A percentile compares a stretch with the other conserved stretches of the same genome.
Conservation (phyloP, 306 rosid species). For the Carpinus fangiana region DNA sequence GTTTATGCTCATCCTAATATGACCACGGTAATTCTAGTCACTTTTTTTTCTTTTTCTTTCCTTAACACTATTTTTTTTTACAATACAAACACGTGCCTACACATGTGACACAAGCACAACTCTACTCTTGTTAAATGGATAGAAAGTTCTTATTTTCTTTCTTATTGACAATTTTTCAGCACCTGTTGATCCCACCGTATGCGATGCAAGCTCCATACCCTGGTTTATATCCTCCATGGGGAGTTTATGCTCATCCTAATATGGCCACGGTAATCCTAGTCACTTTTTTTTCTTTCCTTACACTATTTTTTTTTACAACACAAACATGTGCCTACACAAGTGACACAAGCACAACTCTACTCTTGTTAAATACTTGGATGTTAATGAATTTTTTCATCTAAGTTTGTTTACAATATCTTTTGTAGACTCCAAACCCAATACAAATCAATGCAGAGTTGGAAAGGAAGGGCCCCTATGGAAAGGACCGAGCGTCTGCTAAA, state of each 20-base stretch:
- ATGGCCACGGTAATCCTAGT: background rate
- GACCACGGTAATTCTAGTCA: constrained; percentile 55
- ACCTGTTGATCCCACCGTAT: no score
- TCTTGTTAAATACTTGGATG: constrained; percentile 7
- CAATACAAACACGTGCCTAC: constrained; percentile 8
- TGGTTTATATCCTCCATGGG: no score
- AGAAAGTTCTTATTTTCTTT: no score
- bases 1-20: constrained; percentile 94
- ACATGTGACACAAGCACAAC: background rate
- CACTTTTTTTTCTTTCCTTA: constrained; percentile 5
- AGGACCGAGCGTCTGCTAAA: constrained; percentile 65
- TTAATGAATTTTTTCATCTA: constrained; percentile 22
- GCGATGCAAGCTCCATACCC: no score
- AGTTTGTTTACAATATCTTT: constrained; percentile 21
- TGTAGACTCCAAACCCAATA: constrained; percentile 57
- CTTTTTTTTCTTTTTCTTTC: background rate
- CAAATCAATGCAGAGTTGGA: constrained; percentile 54
- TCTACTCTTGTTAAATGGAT: background rate
- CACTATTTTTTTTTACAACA: constrained; percentile 1
- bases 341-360: background rate
- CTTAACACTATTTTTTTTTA: background rate
- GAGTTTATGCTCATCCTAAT: no score
- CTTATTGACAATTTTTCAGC: no score
- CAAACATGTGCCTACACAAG: background rate
- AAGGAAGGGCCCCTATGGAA: constrained; percentile 71